Base-by-base conservation (phyloP, 192 early-diverging fungal genomes). In the Oehlia diaphana region DNA sequence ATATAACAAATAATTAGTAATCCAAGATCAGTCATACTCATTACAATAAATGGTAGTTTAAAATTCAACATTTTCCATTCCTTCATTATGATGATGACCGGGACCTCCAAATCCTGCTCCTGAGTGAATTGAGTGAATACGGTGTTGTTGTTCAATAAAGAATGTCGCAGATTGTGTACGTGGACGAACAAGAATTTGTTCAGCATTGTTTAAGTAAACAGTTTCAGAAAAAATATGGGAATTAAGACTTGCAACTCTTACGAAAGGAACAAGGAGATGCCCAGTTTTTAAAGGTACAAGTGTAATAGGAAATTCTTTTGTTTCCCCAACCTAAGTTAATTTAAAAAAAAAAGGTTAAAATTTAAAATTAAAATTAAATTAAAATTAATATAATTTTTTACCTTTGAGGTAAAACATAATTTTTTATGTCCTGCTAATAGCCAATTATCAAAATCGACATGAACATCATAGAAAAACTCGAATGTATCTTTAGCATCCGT, bases 361-460 rank as follows among this genome's bases (percentile, higher is more conserved):
- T 50, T 33, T 68, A 76, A 39, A n/a, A 1, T 49, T 42, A 72
- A 23, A 72, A 10, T 72, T 44, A 42, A 72, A 10, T 72, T 44
- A 42, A 72, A 49, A 50, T 72, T 72, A 72, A 9, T 9, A 37
- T 5, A 37, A 37, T 28, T 3, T 26, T 35, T 8, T 83, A 93
- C 92, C 87, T 93, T 87, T 9, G 90, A 84, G 39, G 37, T 37
- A 75, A 93, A 90, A 28, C 84, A 76, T 53, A 88, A 70, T 81
- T 90, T 90, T 70, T 85, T 87, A 71, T 90, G 88, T 6, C 92
- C 92, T 31, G 90, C 86, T 28, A 93, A 74, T 4, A 93, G 63
- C 92, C 92, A 93, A 78, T 91, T 90, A 42, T 90, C 87, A 72
- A 92, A 88, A 74, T 93, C 92, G 1, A 89, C 87, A 49, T 87